Evolutionary conservation across 768 basidiomycete genomes (phyloP).

Genomic region (Rickenella mellea): DNA sequence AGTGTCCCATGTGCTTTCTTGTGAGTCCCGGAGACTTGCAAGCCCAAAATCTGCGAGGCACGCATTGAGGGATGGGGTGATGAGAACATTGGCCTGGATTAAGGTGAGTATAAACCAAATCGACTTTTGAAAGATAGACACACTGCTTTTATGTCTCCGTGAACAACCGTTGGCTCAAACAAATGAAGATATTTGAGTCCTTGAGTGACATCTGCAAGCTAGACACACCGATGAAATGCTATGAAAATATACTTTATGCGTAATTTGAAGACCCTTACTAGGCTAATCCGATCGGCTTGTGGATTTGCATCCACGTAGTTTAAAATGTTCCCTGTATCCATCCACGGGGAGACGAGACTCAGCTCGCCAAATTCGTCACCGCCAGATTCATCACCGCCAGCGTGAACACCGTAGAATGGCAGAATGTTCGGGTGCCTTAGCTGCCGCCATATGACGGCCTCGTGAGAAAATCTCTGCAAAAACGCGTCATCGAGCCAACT

Average conservation of each 20-base stretch:
- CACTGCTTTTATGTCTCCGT: not conserved
- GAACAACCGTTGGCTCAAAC: not conserved
- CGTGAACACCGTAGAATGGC: constrained; percentile 9
- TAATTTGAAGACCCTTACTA: no score
- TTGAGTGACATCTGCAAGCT: not conserved
- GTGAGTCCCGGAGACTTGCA: constrained; percentile 7
- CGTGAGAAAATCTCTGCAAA: constrained; percentile 11
- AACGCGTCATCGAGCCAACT: no score
- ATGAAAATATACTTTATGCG: no score
- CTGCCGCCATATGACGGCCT: constrained; percentile 12
- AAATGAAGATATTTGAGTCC: not conserved
- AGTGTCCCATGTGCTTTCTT: not conserved
- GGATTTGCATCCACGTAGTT: constrained; percentile 5
- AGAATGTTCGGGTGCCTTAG: constrained; percentile 14
- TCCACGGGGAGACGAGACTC: constrained; percentile 6
- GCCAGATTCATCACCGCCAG: no score
- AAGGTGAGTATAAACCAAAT: no score
- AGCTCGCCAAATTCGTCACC: not conserved
- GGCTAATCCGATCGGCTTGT: no score
- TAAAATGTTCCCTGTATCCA: constrained; percentile 9
- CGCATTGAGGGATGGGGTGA: constrained; percentile 6
- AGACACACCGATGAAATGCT: no score
- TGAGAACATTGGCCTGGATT: constrained; percentile 13
- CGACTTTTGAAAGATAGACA: no score
- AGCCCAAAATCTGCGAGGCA: constrained; percentile 12